Percentiles rank a stretch among this genome's conserved stretches.
phyloP scores from a whole-genome alignment of 129 eudicot genomes.

The Helianthus annuus region DNA sequence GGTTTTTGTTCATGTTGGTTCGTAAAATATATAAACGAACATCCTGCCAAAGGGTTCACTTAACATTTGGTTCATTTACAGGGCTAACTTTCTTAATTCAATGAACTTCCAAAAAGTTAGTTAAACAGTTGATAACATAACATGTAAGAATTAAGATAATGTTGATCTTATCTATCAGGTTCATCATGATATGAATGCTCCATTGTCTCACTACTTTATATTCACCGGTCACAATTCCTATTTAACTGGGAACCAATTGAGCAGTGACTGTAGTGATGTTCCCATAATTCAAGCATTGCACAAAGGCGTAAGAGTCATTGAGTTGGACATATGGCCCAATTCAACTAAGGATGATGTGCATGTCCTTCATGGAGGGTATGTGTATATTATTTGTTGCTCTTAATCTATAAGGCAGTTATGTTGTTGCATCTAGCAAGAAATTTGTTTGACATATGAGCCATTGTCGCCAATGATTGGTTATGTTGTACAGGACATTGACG shows the following conservation, averaged over 20 bases:
- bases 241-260: conserved; percentile 90
- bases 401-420: background rate
- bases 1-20: too few species aligned
- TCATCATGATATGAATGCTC: conserved; percentile 88
- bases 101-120: background rate
- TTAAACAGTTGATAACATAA: background rate
- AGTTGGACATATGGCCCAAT: conserved; percentile 97
- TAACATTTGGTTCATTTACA: too few species aligned
- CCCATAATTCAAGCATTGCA: conserved; percentile 76
- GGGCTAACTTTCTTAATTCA: background rate
- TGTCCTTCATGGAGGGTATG: conserved; percentile 95
- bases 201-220: conserved; percentile 89
- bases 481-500: conserved; percentile 76
- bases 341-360: conserved; percentile 65
- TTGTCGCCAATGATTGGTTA: conserved; percentile 5
- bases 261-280: conserved; percentile 92
- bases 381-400: conserved; percentile 9
- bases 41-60: too few species aligned
- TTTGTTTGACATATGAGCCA: background rate
- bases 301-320: conserved; percentile 84
- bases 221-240: conserved; percentile 96
- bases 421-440: background rate
- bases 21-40: too few species aligned
- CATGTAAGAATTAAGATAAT: background rate
- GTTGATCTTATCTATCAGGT: conserved; percentile 44